Percentiles rank a stretch among this genome's conserved stretches.
Conservation (phyloP, 1,139 yeast genomes). For the Geotrichum macrosporum region DNA sequence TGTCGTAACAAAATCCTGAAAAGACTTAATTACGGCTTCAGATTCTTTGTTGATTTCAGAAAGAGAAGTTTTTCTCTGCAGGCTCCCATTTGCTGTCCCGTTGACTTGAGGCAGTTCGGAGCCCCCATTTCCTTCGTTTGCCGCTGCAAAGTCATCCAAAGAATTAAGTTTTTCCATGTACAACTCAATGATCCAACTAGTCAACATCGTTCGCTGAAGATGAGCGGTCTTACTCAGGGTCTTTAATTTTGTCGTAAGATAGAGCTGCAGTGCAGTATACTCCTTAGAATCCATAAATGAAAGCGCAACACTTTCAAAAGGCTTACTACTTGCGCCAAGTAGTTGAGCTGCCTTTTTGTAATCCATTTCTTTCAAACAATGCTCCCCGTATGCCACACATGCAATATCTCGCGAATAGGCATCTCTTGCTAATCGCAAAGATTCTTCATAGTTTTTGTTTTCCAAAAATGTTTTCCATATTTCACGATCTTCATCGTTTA, state of each 20-base stretch:
- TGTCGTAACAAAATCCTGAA: constrained; percentile 51
- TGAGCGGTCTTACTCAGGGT: constrained; percentile 39
- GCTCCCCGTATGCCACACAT: constrained; percentile 60
- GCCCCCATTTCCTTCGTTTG: constrained; percentile 23
- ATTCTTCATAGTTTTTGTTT: constrained; percentile 62
- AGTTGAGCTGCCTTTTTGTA: constrained; percentile 54
- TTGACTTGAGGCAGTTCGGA: constrained; percentile 23
- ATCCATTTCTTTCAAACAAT: constrained; percentile 40
- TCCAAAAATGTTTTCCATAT: constrained; percentile 73
- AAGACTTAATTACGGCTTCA: constrained; percentile 33
- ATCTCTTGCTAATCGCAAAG: constrained; percentile 50
- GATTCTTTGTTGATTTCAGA: constrained; percentile 24
- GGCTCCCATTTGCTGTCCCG: constrained; percentile 26
- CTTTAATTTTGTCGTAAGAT: constrained; percentile 52
- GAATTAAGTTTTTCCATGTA: constrained; percentile 49
- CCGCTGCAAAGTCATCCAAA: constrained; percentile 43
- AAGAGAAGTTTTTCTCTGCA: constrained; percentile 5
- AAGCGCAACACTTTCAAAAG: constrained; percentile 69
- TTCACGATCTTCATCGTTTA: constrained; percentile 63
- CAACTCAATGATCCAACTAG: constrained; percentile 79
- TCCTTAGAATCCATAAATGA: constrained; percentile 50
- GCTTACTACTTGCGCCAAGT: constrained; percentile 60
- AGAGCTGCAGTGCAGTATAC: constrained; percentile 50
- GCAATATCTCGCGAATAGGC: constrained; percentile 51
- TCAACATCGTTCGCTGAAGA: constrained; percentile 59